Evolutionary conservation across 306 rosid species (phyloP).

Genomic region (Styphnolobium japonicum): DNA sequence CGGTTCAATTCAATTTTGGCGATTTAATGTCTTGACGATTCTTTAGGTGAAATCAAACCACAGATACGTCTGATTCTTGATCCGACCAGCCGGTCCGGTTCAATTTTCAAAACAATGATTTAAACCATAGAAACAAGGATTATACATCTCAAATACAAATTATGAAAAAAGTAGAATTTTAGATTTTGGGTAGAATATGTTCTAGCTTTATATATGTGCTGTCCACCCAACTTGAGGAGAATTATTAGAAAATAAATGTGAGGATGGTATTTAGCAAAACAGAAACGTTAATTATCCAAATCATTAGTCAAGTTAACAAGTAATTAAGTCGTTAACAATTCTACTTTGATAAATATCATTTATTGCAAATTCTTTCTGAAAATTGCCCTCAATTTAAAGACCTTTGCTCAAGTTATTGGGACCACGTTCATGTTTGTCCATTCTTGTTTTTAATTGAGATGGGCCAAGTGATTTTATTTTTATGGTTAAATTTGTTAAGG

Average conservation of each 20-base stretch:
- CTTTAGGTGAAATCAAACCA: no score
- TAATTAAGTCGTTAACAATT: background rate
- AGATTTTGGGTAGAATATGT: background rate
- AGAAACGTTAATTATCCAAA: background rate
- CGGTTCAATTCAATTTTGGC: no score
- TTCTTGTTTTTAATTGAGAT: no score
- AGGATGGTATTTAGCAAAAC: no score
- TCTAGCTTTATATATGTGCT: slow-evolving; percentile 11
- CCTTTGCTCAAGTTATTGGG: background rate
- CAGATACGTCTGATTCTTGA: no score
- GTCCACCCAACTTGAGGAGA: background rate
- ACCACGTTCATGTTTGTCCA: background rate
- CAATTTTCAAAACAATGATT: no score
- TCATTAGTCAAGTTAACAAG: background rate
- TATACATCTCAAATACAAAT: background rate
- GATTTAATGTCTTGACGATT: no score
- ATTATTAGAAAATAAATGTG: background rate
- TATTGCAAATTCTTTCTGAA: background rate
- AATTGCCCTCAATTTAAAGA: background rate
- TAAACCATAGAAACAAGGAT: no score
- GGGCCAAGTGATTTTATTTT: no score
- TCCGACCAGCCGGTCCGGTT: no score
- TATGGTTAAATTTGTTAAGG: no score
- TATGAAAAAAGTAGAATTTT: background rate
- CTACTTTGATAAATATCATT: background rate